These are phyloP conservation scores for Sporisorium scitamineum DNA, from an alignment of 1,284 basidiomycete species.

Conservation along the genomic window DNA sequence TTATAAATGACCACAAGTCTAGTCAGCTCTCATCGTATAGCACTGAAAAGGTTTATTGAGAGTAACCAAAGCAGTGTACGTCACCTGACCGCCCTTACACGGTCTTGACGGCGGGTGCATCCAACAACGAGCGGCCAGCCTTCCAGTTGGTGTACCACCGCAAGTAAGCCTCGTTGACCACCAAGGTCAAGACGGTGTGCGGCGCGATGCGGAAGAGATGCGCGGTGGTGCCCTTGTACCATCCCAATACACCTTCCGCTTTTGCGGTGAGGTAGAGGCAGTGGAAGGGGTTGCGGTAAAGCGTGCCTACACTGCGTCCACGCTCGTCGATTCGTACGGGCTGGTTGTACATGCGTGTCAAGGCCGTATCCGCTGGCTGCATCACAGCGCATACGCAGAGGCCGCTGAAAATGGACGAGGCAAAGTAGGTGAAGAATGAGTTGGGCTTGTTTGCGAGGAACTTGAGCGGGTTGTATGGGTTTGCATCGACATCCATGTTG, in stretches of 20 bases:
- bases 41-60: neutral
- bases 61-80: too few relatives aligned
- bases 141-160: slow-evolving; percentile 60
- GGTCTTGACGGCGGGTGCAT: slow-evolving; percentile 36
- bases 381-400: slow-evolving; percentile 78
- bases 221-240: slow-evolving; percentile 68
- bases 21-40: neutral
- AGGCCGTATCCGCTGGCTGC: slow-evolving; percentile 74
- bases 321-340: slow-evolving; percentile 67
- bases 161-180: slow-evolving; percentile 58
- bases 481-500: slow-evolving; percentile 56
- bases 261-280: slow-evolving; percentile 96
- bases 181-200: slow-evolving; percentile 64
- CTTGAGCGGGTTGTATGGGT: slow-evolving; percentile 69
- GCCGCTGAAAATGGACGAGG: slow-evolving; percentile 88
- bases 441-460: slow-evolving; percentile 71
- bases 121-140: slow-evolving; percentile 44
- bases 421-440: slow-evolving; percentile 87
- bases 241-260: slow-evolving; percentile 85
- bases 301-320: slow-evolving; percentile 44
- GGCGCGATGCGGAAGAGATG: slow-evolving; percentile 67
- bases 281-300: slow-evolving; percentile 81
- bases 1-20: neutral
- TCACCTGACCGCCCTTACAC: slow-evolving; percentile 10
- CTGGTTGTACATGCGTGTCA: slow-evolving; percentile 95